Evolutionary conservation across 805 yeast species (phyloP).

Genomic region (Lipomyces lipofer): DNA sequence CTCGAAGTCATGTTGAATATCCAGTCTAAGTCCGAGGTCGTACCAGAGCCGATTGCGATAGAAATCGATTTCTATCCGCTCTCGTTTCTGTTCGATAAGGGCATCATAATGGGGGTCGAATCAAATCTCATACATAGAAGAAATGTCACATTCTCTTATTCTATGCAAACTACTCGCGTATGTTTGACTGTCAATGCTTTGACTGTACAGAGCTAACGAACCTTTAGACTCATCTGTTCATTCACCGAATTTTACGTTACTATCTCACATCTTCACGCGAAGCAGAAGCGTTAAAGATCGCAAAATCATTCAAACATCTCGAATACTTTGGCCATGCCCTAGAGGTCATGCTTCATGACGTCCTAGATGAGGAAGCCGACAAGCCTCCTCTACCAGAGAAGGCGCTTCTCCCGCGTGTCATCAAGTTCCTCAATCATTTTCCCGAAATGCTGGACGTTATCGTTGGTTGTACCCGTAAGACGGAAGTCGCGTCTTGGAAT

Average conservation of each 20-base stretch:
- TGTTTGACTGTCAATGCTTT: background rate
- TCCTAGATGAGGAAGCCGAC: slow-evolving; percentile 37
- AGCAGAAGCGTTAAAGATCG: slow-evolving; percentile 27
- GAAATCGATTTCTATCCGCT: slow-evolving; percentile 54
- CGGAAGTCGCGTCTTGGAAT: slow-evolving; percentile 58
- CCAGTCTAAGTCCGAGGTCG: slow-evolving; percentile 5
- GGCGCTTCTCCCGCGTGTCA: slow-evolving; percentile 32
- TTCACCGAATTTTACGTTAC: slow-evolving; percentile 26
- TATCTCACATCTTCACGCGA: slow-evolving; percentile 19
- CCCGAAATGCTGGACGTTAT: slow-evolving; percentile 43
- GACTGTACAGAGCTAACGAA: background rate
- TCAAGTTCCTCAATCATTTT: slow-evolving; percentile 39
- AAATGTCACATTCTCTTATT: slow-evolving; percentile 39
- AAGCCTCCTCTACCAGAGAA: slow-evolving; percentile 22
- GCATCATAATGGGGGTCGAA: slow-evolving; percentile 53
- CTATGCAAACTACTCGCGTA: slow-evolving; percentile 28
- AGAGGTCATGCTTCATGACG: slow-evolving; percentile 44
- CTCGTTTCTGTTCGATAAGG: slow-evolving; percentile 49
- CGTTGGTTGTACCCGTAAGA: slow-evolving; percentile 56
- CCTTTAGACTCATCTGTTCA: slow-evolving; percentile 27
- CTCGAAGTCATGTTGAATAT: slow-evolving; percentile 17
- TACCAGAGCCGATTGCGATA: slow-evolving; percentile 32
- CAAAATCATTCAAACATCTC: slow-evolving; percentile 33
- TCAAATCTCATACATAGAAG: slow-evolving; percentile 44
- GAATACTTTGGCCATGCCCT: slow-evolving; percentile 46